A percentile compares a stretch with the other conserved stretches of the same genome.
Conservation (phyloP, 345 rosid species). For the Populus deltoides region DNA sequence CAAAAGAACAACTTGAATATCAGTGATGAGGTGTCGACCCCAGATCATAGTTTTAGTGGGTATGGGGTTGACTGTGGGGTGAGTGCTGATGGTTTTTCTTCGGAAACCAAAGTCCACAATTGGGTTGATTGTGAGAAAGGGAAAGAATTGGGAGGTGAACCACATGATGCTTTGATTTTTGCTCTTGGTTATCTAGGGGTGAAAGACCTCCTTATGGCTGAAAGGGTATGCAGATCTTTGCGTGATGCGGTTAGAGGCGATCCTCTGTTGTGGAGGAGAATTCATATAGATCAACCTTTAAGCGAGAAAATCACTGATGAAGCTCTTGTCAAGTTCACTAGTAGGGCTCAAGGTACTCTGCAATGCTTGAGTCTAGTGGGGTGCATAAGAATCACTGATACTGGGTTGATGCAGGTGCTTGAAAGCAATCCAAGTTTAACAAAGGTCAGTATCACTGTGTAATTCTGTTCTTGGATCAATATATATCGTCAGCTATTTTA, state of each 20-base stretch:
- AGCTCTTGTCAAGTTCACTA: constrained; percentile 6
- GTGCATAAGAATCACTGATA: constrained; percentile 9
- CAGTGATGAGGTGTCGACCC: constrained; percentile 17
- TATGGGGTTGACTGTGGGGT: constrained; percentile 4
- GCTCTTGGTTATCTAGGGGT: constrained; percentile 15
- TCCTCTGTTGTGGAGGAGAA: constrained; percentile 18
- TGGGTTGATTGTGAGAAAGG: not conserved
- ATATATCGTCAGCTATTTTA: not conserved
- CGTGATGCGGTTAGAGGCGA: constrained; percentile 15
- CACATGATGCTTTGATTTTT: constrained; percentile 19
- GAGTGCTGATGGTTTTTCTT: not conserved
- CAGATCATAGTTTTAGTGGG: constrained; percentile 11
- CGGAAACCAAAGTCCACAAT: not conserved
- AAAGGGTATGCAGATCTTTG: constrained; percentile 18
- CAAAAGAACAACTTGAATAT: constrained; percentile 12
- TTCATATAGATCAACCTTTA: constrained; percentile 12
- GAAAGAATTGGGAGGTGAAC: constrained; percentile 13
- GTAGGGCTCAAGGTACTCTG: constrained; percentile 22
- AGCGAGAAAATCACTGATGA: constrained; percentile 17
- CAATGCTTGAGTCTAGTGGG: constrained; percentile 16
- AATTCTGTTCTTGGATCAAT: not conserved
- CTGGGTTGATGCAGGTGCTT: constrained; percentile 24
- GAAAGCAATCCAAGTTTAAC: constrained; percentile 18
- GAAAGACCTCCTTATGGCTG: constrained; percentile 10
- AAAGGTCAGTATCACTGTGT: constrained; percentile 9